These are phyloP conservation scores for Blepharisma stoltei DNA, from an alignment of 73 alveolate genomes.

Conservation along the genomic window DNA sequence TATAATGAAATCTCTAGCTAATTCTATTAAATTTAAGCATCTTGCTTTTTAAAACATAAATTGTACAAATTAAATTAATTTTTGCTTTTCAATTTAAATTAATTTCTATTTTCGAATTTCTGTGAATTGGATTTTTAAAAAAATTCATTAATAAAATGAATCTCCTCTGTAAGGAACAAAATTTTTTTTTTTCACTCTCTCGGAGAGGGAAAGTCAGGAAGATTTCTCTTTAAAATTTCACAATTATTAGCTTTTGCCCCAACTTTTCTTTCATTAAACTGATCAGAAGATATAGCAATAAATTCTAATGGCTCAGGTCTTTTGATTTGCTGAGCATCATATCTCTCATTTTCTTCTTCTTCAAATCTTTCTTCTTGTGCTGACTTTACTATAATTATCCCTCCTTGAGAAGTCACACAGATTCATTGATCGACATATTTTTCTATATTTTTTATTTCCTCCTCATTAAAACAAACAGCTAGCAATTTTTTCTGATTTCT, in stretches of 20 bases:
- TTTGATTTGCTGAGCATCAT: neutral
- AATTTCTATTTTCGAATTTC: too few species aligned
- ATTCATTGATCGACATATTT: slow-evolving; percentile 23
- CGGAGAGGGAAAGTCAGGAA: too few species aligned
- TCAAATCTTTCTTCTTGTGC: neutral
- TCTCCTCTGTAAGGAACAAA: too few species aligned
- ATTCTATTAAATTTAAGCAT: too few species aligned
- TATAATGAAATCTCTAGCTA: too few species aligned
- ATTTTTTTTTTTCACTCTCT: too few species aligned
- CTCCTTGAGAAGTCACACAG: neutral
- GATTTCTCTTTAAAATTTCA: neutral
- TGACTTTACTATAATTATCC: neutral
- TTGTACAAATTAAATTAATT: too few species aligned
- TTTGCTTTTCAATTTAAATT: too few species aligned
- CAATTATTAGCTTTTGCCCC: slow-evolving; percentile 25
- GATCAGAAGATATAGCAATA: neutral
- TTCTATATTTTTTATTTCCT: slow-evolving; percentile 34
- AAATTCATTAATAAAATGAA: too few species aligned
- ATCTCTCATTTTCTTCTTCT: neutral
- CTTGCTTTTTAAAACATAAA: too few species aligned
- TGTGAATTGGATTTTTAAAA: too few species aligned
- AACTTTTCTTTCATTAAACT: neutral
- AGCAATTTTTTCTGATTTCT: slow-evolving; percentile 66
- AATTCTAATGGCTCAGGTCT: neutral
- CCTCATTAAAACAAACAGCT: slow-evolving; percentile 61